Percentiles rank a stretch among this genome's conserved stretches.
Conservation (phyloP, 306 rosid species). For the Vigna unguiculata region DNA sequence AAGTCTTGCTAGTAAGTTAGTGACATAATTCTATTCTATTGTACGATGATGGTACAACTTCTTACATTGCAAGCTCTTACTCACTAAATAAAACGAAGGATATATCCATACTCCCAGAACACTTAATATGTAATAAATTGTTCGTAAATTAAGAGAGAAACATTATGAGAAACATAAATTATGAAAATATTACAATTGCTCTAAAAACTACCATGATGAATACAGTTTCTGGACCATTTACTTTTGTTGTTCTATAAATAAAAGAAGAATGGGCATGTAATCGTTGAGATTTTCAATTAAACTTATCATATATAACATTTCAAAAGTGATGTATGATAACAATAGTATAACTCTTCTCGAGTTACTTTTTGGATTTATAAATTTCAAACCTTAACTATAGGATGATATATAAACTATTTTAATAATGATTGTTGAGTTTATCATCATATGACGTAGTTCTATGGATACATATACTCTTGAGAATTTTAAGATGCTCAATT, state of each 20-base stretch:
- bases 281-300: neutral
- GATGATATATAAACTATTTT: no score
- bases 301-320: no score
- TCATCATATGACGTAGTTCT: no score
- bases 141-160: neutral
- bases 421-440: no score
- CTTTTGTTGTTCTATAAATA: neutral
- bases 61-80: conserved; percentile 16
- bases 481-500: no score
- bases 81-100: conserved; percentile 1
- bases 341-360: no score
- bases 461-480: no score
- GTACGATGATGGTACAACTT: conserved; percentile 34
- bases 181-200: neutral
- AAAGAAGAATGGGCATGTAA: neutral
- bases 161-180: no score
- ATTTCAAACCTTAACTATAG: no score
- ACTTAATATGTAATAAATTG: neutral
- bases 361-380: no score
- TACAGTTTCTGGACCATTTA: conserved; percentile 14
- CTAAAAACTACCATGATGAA: neutral
- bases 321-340: no score
- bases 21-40: conserved; percentile 34
- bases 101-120: neutral
- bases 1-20: conserved; percentile 40